phyloP scores from a whole-genome alignment of 2,329 filamentous ascomycete species.

The Fusarium sp. region DNA sequence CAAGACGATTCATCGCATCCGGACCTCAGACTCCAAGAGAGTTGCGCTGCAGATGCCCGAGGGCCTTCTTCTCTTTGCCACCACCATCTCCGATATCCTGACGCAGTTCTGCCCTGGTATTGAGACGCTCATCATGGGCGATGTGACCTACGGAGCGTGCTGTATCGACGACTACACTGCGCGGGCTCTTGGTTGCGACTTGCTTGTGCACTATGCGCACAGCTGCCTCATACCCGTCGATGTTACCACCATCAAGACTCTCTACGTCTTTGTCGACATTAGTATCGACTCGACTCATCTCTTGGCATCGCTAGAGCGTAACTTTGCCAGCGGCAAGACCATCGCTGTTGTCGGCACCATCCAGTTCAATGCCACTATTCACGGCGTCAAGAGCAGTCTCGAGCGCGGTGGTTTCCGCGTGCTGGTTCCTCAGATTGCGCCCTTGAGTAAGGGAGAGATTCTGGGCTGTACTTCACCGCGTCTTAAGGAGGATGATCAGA shows the following conservation, averaged over 20 bases:
- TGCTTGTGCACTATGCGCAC: slow-evolving; percentile 96
- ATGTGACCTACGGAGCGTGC: slow-evolving; percentile 98
- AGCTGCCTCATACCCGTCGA: slow-evolving; percentile 96
- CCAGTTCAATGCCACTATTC: slow-evolving; percentile 97
- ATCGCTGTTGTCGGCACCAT: slow-evolving; percentile 96
- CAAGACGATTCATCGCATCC: slow-evolving; percentile 96
- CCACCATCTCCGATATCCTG: slow-evolving; percentile 96
- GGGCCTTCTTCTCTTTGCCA: slow-evolving; percentile 92
- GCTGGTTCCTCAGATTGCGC: slow-evolving; percentile 90
- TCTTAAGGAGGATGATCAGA: slow-evolving; percentile 65
- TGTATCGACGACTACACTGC: slow-evolving; percentile 99
- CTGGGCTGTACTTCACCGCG: slow-evolving; percentile 94
- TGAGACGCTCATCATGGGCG: slow-evolving; percentile 97
- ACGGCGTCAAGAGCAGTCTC: slow-evolving; percentile 81
- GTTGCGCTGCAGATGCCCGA: slow-evolving; percentile 98
- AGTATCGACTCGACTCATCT: slow-evolving; percentile 92
- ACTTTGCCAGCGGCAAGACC: slow-evolving; percentile 85
- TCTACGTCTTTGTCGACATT: slow-evolving; percentile 99
- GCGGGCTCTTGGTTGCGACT: slow-evolving; percentile 89
- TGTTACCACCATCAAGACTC: slow-evolving; percentile 94
- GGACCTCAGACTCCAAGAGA: slow-evolving; percentile 79
- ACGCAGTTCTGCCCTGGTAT: slow-evolving; percentile 92
- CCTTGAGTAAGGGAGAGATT: slow-evolving; percentile 93
- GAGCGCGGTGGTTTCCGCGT: slow-evolving; percentile 87
- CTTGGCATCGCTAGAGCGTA: slow-evolving; percentile 85